phyloP scores from a whole-genome alignment of 1,284 basidiomycete species.

The Dichomitus squalens region DNA sequence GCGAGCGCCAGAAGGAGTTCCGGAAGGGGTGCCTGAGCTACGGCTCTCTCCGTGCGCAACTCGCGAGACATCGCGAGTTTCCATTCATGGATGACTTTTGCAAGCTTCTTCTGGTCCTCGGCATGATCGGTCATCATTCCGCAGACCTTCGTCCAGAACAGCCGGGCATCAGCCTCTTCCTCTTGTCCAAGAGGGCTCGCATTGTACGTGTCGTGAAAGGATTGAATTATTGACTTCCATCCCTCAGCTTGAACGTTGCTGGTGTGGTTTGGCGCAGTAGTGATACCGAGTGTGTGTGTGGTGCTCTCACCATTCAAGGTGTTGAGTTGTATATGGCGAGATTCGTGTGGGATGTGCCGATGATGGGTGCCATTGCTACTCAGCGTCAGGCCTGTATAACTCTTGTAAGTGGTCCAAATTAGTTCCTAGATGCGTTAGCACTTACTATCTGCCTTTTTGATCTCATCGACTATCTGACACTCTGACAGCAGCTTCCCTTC shows the following conservation, averaged over 20 bases:
- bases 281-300: constrained; percentile 23
- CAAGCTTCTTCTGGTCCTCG: no score
- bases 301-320: background rate
- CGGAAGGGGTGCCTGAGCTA: no score
- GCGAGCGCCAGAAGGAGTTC: background rate
- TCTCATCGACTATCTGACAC: background rate
- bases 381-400: constrained; percentile 14
- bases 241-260: constrained; percentile 29
- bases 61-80: no score
- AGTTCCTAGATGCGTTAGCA: no score
- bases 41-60: no score
- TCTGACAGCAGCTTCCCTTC: background rate
- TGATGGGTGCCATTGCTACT: constrained; percentile 20
- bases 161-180: constrained; percentile 10
- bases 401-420: background rate
- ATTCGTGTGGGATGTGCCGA: no score
- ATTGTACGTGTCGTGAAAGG: constrained; percentile 20
- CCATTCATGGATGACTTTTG: no score
- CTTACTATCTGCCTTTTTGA: background rate
- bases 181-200: background rate
- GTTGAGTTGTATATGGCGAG: no score
- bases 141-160: background rate
- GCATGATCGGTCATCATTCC: no score
- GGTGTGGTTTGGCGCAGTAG: constrained; percentile 26
- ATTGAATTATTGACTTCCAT: constrained; percentile 20